These are phyloP conservation scores for Cyclanthera cordifolia DNA, from an alignment of 306 rosid species.

Conservation along the genomic window DNA sequence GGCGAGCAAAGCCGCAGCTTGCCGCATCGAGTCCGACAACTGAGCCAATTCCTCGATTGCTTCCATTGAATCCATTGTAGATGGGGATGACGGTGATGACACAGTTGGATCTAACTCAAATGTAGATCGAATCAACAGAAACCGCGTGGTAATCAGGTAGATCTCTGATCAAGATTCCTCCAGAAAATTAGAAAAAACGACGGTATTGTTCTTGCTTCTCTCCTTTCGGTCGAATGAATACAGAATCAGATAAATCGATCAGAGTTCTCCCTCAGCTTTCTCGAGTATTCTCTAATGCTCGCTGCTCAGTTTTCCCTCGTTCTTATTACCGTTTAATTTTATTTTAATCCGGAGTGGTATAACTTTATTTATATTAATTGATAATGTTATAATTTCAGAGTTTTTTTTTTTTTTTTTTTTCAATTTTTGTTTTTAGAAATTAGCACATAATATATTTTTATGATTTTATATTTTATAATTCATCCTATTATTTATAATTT, in stretches of 20 bases:
- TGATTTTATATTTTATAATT: no score
- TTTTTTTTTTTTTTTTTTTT: no score
- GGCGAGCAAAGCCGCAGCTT: conserved; percentile 74
- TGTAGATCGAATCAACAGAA: conserved; percentile 3
- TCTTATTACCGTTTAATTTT: background rate
- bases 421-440: no score
- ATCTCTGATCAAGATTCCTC: background rate
- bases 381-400: no score
- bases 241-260: background rate
- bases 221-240: background rate
- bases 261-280: conserved; percentile 3
- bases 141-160: background rate
- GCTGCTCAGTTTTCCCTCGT: background rate
- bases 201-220: background rate
- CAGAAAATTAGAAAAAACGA: background rate
- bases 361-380: no score
- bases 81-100: background rate
- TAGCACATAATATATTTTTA: no score
- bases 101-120: conserved; percentile 11
- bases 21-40: conserved; percentile 87
- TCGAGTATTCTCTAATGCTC: background rate
- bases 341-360: no score
- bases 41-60: conserved; percentile 88
- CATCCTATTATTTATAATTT: no score
- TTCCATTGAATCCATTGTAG: conserved; percentile 41